Percentiles rank a stretch among this genome's conserved stretches.
These are phyloP conservation scores for Trifolium repens DNA, from an alignment of 306 rosid species.

Conservation along the genomic window DNA sequence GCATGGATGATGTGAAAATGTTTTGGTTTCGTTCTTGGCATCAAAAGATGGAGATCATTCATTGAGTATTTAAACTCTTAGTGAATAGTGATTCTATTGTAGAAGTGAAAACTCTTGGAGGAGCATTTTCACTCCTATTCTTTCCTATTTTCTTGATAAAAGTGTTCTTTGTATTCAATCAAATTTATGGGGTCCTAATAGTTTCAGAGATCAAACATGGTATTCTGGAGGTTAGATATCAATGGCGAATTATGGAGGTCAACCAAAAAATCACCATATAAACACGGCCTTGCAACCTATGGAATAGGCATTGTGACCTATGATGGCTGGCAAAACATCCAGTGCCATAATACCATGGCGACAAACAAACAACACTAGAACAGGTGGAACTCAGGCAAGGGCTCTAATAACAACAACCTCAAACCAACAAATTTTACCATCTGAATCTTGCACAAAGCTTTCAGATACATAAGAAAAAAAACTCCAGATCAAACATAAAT, in stretches of 20 bases:
- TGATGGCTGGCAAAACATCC: not conserved
- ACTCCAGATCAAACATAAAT: slow-evolving; percentile 20
- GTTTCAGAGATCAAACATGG: slow-evolving; percentile 25
- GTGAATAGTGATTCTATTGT: not conserved
- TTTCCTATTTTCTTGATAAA: not conserved
- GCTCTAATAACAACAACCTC: not conserved
- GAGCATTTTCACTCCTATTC: not conserved
- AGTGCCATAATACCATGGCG: not conserved
- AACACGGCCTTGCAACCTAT: not conserved
- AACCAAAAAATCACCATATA: not conserved
- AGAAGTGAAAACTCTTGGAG: not conserved
- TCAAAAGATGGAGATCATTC: not conserved
- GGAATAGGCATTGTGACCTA: not conserved
- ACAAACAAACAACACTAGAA: slow-evolving; percentile 2
- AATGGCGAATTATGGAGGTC: not conserved
- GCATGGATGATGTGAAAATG: not conserved
- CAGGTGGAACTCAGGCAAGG: not conserved
- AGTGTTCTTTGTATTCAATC: not conserved
- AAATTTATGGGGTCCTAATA: not conserved
- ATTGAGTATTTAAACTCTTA: not conserved
- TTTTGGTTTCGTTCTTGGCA: not conserved
- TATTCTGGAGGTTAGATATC: not conserved
- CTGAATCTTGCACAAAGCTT: slow-evolving; percentile 12
- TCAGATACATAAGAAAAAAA: not conserved
- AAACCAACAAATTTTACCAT: slow-evolving; percentile 6